A percentile compares a stretch with the other conserved stretches of the same genome.
Conservation (phyloP, 495 filamentous ascomycete species). For the Echria macrotheca region DNA sequence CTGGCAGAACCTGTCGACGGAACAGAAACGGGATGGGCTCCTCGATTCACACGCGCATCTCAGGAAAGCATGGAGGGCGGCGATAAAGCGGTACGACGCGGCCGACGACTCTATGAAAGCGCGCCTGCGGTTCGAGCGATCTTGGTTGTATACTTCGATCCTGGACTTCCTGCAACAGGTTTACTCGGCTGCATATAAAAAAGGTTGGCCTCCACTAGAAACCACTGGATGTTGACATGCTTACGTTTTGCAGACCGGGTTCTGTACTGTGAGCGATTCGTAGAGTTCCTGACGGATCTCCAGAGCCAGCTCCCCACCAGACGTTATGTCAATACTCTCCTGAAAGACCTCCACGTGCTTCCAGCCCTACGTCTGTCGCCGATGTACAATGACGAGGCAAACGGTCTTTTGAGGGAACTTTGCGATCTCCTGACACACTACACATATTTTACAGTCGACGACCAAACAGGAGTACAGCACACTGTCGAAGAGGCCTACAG, state of each 20-base stretch:
- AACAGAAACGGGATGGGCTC: slow-evolving; percentile 57
- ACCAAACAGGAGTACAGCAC: slow-evolving; percentile 75
- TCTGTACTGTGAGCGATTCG: slow-evolving; percentile 83
- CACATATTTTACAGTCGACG: slow-evolving; percentile 82
- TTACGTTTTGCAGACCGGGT: slow-evolving; percentile 54
- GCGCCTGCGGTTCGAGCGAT: slow-evolving; percentile 82
- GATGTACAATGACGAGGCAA: slow-evolving; percentile 65
- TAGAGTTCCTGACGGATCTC: slow-evolving; percentile 86
- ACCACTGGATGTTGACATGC: background rate
- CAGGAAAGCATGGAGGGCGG: slow-evolving; percentile 87
- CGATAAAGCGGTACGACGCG: slow-evolving; percentile 78
- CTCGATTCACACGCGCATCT: slow-evolving; percentile 64
- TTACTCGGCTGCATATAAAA: slow-evolving; percentile 49
- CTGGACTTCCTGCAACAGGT: slow-evolving; percentile 75
- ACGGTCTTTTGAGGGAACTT: slow-evolving; percentile 77
- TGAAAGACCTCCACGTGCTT: slow-evolving; percentile 88
- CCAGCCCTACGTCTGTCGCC: slow-evolving; percentile 76
- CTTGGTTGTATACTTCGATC: slow-evolving; percentile 85
- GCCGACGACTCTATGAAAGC: slow-evolving; percentile 75
- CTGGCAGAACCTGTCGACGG: slow-evolving; percentile 85
- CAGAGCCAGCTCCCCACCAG: slow-evolving; percentile 91
- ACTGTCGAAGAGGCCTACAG: slow-evolving; percentile 70
- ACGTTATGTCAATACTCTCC: slow-evolving; percentile 84
- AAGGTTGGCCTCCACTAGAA: slow-evolving; percentile 21
- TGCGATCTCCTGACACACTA: slow-evolving; percentile 76